Evolutionary conservation across 306 rosid species (phyloP).

Genomic region (Casuarina cunninghamiana): DNA sequence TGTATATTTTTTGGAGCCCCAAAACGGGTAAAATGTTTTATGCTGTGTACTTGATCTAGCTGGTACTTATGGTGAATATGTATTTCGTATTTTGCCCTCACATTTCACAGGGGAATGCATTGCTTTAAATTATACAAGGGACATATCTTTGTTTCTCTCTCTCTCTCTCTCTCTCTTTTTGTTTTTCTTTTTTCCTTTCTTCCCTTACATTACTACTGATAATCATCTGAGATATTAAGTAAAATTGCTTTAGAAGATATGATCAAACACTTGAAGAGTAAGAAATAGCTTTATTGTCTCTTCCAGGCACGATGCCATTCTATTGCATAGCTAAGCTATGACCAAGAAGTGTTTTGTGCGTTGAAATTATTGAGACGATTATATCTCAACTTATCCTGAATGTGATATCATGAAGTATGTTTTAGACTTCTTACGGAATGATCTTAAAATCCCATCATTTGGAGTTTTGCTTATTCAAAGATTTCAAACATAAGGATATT

Average conservation of each 20-base stretch:
- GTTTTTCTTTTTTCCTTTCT: neutral
- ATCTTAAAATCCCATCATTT: neutral
- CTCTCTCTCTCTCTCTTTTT: no score
- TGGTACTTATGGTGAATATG: neutral
- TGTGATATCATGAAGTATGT: neutral
- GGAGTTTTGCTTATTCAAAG: neutral
- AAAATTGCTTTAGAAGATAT: neutral
- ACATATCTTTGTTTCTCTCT: neutral
- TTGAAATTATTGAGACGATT: neutral
- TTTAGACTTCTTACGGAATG: neutral
- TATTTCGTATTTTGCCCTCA: neutral
- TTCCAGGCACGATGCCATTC: neutral
- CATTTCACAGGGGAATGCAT: neutral
- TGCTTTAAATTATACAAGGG: neutral
- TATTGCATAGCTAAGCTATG: neutral
- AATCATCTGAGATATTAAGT: neutral
- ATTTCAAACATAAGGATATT: neutral
- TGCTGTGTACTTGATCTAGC: neutral
- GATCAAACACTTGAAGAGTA: neutral
- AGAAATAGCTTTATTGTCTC: neutral
- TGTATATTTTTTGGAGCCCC: conserved; percentile 96
- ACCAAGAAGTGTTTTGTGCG: neutral
- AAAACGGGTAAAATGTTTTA: conserved; percentile 56
- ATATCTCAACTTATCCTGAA: neutral
- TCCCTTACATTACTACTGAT: neutral